Percentiles rank a stretch among this genome's conserved stretches.
Conservation (phyloP, 148 eudicot genomes). For the Vaccinium myrtillus region DNA sequence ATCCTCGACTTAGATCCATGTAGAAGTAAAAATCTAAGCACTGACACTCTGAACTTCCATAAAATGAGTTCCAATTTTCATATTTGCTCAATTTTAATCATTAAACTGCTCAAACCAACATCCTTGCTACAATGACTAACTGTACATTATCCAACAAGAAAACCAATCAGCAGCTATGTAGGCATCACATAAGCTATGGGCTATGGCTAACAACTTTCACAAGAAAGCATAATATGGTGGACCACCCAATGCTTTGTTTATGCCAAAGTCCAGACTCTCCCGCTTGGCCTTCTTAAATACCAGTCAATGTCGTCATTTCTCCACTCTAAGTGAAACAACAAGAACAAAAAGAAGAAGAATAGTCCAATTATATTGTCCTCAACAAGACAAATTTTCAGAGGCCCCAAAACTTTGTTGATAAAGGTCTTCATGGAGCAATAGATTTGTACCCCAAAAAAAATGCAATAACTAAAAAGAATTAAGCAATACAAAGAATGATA, state of each 20-base stretch:
- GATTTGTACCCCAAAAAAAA: background rate
- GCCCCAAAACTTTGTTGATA: background rate
- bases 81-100: background rate
- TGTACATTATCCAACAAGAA: conserved; percentile 4
- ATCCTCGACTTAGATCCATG: background rate
- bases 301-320: background rate
- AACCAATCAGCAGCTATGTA: conserved; percentile 4
- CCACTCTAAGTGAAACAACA: background rate
- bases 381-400: background rate
- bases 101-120: background rate
- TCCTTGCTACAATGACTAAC: background rate
- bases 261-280: background rate
- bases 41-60: background rate
- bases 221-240: background rate
- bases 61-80: background rate
- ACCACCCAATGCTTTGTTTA: conserved; percentile 1
- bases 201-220: background rate
- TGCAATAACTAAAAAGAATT: background rate
- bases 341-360: background rate
- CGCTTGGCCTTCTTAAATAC: conserved; percentile 1
- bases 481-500: background rate
- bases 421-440: background rate
- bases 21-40: conserved; percentile 1
- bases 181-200: background rate
- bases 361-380: background rate